phyloP scores from a whole-genome alignment of 495 filamentous ascomycete species.

The Lasiosphaeria hispida region DNA sequence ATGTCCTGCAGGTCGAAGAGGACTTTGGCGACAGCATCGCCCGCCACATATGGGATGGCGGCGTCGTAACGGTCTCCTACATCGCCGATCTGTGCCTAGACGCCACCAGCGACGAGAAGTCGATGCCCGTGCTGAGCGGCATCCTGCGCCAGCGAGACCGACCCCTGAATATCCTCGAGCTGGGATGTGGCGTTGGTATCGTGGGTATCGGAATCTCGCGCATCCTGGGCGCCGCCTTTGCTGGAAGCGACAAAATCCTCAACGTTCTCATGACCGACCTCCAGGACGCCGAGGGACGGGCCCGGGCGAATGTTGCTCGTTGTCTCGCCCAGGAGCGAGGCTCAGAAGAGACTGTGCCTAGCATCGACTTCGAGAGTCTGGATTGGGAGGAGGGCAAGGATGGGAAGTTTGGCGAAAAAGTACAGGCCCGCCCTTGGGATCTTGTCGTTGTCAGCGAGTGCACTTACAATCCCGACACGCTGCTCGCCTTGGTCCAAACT shows the following conservation, averaged over 20 bases:
- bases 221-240: constrained; percentile 40
- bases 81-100: constrained; percentile 34
- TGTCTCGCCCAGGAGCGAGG: constrained; percentile 16
- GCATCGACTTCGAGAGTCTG: constrained; percentile 56
- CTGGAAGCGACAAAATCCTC: constrained; percentile 13
- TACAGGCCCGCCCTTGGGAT: constrained; percentile 53
- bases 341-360: constrained; percentile 2
- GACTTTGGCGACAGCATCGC: constrained; percentile 95
- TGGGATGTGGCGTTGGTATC: constrained; percentile 82
- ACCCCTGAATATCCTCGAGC: constrained; percentile 62
- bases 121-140: constrained; percentile 15
- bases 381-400: constrained; percentile 64
- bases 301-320: constrained; percentile 40
- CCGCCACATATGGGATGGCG: constrained; percentile 82
- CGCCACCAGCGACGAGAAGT: not conserved
- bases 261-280: constrained; percentile 77
- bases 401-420: constrained; percentile 35
- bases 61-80: constrained; percentile 37
- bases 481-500: constrained; percentile 71
- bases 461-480: constrained; percentile 87
- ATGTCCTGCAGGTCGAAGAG: constrained; percentile 61
- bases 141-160: constrained; percentile 14
- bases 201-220: constrained; percentile 74
- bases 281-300: constrained; percentile 63
- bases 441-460: constrained; percentile 85